Evolutionary conservation across 768 basidiomycete genomes (phyloP), one percentile per base, ranked within the genome.

Genomic region (Pluteus cervinus): DNA sequence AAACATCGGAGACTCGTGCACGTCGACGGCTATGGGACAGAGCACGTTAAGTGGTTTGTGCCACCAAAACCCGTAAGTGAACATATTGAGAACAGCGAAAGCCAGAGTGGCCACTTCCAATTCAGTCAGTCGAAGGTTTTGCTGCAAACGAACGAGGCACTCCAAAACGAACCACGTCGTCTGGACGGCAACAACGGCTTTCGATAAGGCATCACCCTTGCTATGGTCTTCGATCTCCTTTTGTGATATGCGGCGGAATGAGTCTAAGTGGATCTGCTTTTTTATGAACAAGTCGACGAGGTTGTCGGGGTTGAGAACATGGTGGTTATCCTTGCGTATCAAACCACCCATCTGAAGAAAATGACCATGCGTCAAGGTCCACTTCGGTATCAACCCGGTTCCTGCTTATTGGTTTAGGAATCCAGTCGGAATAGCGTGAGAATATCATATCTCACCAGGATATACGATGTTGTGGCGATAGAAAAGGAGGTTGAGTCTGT

Each of bases 21-120:
- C n/a, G n/a, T n/a, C n/a, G n/a, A n/a, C n/a, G n/a, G n/a, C n/a
- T n/a, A n/a, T n/a, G n/a, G n/a, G n/a, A n/a, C n/a, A 35, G 10
- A 18, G 16, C 8, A 56, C 43, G 38, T 52, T 42, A 18, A 55
- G 42, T 1, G 63, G 63, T 38, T 65, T 65, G 28, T 53, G 31
- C 62, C 55, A 58, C 62, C 63, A 66, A 17, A 60, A 40, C 6
- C 40, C 31, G 31, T 57, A 63, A 4, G 50, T 51, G 23, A 54
- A 21, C 11, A 48, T 36, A 21, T 59, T 58, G 16, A 61, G 41
- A 4, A 43, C 37, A 1, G 52, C 54, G 38, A 57, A 53, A 5
- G 60, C 60, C 11, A 63, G 33, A 0, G 62, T 62, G 7, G 47
- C 24, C 5, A 64, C 23, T 46, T 66, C 61, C 4, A 66, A 50